These are phyloP conservation scores for Phragmites australis DNA, from an alignment of 176 grass and related monocot species.

Conservation along the genomic window DNA sequence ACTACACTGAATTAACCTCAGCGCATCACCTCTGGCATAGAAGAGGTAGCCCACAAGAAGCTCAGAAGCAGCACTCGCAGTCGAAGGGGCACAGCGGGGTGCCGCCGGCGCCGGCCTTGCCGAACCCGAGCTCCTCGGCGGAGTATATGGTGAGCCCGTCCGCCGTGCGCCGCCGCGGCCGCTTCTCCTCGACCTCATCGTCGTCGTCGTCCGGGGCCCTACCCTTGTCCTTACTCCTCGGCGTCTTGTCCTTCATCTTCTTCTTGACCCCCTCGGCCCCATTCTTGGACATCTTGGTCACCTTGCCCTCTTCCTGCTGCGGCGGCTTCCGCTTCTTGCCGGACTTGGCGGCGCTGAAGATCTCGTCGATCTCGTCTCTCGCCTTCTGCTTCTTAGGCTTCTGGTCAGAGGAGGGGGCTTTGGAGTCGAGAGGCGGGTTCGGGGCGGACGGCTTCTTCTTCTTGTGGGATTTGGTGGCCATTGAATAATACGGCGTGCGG, in stretches of 20 bases:
- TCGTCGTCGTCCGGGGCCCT: constrained; percentile 23
- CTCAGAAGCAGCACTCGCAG: constrained; percentile 82
- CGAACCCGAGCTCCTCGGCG: constrained; percentile 67
- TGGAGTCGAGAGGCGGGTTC: constrained; percentile 10
- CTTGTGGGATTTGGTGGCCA: constrained; percentile 42
- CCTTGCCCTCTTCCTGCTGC: constrained; percentile 16
- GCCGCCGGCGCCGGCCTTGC: constrained; percentile 57
- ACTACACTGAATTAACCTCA: constrained; percentile 8
- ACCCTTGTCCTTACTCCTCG: constrained; percentile 35
- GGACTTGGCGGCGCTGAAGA: constrained; percentile 59
- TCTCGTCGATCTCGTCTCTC: constrained; percentile 73
- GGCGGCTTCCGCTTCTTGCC: constrained; percentile 51
- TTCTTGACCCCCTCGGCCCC: constrained; percentile 35
- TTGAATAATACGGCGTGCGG: background rate
- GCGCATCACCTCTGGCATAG: constrained; percentile 10
- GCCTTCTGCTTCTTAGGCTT: constrained; percentile 60
- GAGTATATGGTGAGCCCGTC: constrained; percentile 79
- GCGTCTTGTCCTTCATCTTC: constrained; percentile 33
- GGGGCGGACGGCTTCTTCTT: constrained; percentile 25
- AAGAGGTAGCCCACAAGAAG: background rate
- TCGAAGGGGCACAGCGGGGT: constrained; percentile 74
- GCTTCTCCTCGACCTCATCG: constrained; percentile 44
- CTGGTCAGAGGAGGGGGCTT: background rate
- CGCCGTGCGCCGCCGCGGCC: constrained; percentile 48
- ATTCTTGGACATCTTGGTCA: constrained; percentile 17